Percentiles rank a stretch among this genome's conserved stretches.
These are phyloP conservation scores for Fragaria iinumae DNA, from an alignment of 306 rosid species.

Conservation along the genomic window DNA sequence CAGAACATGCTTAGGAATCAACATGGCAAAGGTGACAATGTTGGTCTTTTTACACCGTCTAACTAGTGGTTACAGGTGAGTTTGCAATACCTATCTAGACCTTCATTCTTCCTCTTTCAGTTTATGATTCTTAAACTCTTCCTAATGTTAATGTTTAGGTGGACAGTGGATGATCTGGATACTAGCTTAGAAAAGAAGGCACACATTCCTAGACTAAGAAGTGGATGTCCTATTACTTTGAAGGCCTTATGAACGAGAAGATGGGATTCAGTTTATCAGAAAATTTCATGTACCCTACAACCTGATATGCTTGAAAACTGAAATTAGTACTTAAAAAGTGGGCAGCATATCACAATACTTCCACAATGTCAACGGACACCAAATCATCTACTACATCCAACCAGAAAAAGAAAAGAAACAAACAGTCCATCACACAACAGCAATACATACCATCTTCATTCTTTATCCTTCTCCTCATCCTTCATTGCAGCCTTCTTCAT, in stretches of 20 bases:
- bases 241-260: constrained; percentile 36
- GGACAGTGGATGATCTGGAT: constrained; percentile 63
- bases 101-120: not conserved
- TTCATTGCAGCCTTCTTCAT: too few species aligned
- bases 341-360: too few species aligned
- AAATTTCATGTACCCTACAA: not conserved
- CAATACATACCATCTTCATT: too few species aligned
- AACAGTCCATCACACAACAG: too few species aligned
- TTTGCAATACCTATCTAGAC: constrained; percentile 7
- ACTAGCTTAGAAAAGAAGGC: constrained; percentile 67
- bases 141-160: constrained; percentile 32
- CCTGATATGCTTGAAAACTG: not conserved
- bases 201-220: constrained; percentile 61
- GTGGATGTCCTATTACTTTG: constrained; percentile 71
- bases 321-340: too few species aligned
- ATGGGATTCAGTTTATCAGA: constrained; percentile 15
- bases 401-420: too few species aligned
- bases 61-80: constrained; percentile 54
- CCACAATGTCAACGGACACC: too few species aligned
- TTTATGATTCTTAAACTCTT: constrained; percentile 2
- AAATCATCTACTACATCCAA: too few species aligned
- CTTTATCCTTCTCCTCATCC: too few species aligned
- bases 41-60: constrained; percentile 58
- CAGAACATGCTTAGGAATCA: constrained; percentile 71
- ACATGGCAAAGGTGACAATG: constrained; percentile 70